Evolutionary conservation across 202 grass and related monocot species (phyloP).

Genomic region (Carex sylvatica): DNA sequence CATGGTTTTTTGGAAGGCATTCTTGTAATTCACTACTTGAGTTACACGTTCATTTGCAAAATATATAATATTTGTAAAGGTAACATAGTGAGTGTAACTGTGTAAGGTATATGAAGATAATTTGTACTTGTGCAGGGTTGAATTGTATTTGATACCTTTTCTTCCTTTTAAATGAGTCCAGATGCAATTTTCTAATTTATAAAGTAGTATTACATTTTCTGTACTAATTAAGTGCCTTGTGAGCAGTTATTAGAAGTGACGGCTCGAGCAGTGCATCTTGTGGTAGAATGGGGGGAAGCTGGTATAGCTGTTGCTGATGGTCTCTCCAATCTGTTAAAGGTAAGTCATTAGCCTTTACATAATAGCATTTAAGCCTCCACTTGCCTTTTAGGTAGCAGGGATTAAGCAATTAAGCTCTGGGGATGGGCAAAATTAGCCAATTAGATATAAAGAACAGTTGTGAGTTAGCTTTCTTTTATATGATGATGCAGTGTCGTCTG

Average conservation of each 20-base stretch:
- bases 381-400: background rate
- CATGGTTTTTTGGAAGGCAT: background rate
- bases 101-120: background rate
- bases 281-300: conserved; percentile 75
- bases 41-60: background rate
- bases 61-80: background rate
- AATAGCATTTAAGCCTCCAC: too few relatives aligned
- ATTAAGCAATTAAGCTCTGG: background rate
- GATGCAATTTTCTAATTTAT: background rate
- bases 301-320: conserved; percentile 78
- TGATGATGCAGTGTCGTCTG: conserved; percentile 78
- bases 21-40: background rate
- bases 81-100: background rate
- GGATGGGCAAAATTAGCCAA: background rate
- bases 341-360: conserved; percentile 8
- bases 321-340: conserved; percentile 94
- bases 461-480: conserved; percentile 20
- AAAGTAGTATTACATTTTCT: background rate
- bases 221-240: conserved; percentile 13
- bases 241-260: conserved; percentile 90
- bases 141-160: background rate
- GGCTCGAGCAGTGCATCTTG: conserved; percentile 87
- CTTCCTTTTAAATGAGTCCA: background rate
- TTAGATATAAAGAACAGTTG: background rate
- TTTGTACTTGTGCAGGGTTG: background rate